These are phyloP conservation scores for Debaryomyces fabryi DNA, from an alignment of 1,139 yeast species.

Conservation along the genomic window DNA sequence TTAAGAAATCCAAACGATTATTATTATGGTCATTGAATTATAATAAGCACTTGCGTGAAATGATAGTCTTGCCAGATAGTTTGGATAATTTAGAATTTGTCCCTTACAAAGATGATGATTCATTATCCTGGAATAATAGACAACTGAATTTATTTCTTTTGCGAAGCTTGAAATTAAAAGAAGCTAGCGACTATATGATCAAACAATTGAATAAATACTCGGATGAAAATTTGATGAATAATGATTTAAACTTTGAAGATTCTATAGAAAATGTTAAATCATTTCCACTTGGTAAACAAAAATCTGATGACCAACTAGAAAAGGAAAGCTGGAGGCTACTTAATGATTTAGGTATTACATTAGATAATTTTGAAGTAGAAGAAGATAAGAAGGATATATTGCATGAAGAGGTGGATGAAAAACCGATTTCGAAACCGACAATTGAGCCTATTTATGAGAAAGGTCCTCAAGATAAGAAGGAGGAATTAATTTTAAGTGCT, in stretches of 20 bases:
- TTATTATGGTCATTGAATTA: conserved; percentile 42
- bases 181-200: not conserved
- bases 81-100: conserved; percentile 16
- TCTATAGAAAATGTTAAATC: conserved; percentile 22
- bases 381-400: not conserved
- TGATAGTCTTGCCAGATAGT: conserved; percentile 22
- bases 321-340: conserved; percentile 26
- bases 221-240: conserved; percentile 10
- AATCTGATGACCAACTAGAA: conserved; percentile 15
- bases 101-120: conserved; percentile 37
- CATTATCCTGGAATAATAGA: conserved; percentile 39
- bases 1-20: conserved; percentile 39
- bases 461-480: not conserved
- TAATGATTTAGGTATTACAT: conserved; percentile 21
- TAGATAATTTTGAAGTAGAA: not conserved
- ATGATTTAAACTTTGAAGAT: conserved; percentile 18
- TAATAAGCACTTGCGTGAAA: conserved; percentile 31
- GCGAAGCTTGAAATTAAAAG: conserved; percentile 5
- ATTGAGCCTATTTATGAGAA: not conserved
- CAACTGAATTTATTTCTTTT: conserved; percentile 25
- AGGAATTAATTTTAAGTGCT: conserved; percentile 1
- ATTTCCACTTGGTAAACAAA: conserved; percentile 12
- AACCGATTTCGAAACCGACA: not conserved
- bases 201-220: conserved; percentile 1
- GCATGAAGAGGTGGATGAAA: not conserved